phyloP scores from a whole-genome alignment of 495 filamentous ascomycete genomes.

The Podospora appendiculata region DNA sequence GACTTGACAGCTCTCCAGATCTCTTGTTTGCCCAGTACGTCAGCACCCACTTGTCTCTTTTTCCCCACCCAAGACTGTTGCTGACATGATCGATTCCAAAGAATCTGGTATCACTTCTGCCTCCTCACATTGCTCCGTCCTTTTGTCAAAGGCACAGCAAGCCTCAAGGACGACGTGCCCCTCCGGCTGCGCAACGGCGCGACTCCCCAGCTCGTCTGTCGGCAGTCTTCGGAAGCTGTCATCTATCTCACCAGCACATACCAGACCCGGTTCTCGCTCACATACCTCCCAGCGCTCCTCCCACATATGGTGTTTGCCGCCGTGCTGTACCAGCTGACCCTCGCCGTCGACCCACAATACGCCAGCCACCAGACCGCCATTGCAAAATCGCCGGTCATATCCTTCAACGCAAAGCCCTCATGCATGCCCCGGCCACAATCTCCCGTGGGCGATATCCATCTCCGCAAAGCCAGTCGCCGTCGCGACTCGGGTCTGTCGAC shows the following conservation, averaged over 20 bases:
- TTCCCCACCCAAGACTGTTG: neutral
- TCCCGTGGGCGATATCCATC: slow-evolving; percentile 5
- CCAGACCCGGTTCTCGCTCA: slow-evolving; percentile 13
- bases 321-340: slow-evolving; percentile 12
- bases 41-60: neutral
- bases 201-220: slow-evolving; percentile 11
- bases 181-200: slow-evolving; percentile 7
- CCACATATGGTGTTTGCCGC: slow-evolving; percentile 20
- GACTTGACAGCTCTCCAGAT: slow-evolving; percentile 6
- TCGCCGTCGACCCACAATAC: neutral
- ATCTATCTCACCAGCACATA: slow-evolving; percentile 19
- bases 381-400: slow-evolving; percentile 1
- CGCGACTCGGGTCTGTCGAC: slow-evolving; percentile 5
- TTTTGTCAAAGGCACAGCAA: slow-evolving; percentile 10
- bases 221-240: slow-evolving; percentile 17
- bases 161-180: slow-evolving; percentile 6
- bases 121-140: slow-evolving; percentile 18
- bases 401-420: neutral
- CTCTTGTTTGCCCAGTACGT: slow-evolving; percentile 19
- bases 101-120: slow-evolving; percentile 23
- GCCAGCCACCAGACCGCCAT: neutral
- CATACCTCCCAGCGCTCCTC: slow-evolving; percentile 9
- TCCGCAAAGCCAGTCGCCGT: neutral
- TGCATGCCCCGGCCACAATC: slow-evolving; percentile 2
- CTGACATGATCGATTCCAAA: neutral